phyloP scores from a whole-genome alignment of 1,284 basidiomycete species.

The Ceratobasidium sp. region DNA sequence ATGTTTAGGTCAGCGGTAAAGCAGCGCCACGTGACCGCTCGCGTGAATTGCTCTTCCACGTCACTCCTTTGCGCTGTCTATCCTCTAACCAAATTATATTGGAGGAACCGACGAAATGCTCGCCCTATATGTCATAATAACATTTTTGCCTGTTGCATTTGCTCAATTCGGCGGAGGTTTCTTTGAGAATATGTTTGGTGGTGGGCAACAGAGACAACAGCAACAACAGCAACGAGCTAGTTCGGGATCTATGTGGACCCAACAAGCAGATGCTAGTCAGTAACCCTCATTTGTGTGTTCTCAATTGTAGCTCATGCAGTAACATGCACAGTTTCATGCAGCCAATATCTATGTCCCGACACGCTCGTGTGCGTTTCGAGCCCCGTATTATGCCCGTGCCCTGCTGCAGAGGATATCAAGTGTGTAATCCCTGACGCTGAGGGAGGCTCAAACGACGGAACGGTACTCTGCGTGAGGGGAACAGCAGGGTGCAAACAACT shows the following conservation, averaged over 20 bases:
- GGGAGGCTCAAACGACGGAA: conserved; percentile 40
- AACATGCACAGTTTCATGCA: conserved; percentile 33
- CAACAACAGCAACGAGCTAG: conserved; percentile 35
- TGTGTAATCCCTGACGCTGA: conserved; percentile 45
- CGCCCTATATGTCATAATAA: conserved; percentile 22
- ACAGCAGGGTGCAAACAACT: conserved; percentile 41
- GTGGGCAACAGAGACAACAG: conserved; percentile 26
- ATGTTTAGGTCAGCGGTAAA: neutral
- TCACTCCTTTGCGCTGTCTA: conserved; percentile 8
- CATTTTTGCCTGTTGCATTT: conserved; percentile 38
- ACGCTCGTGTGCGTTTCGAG: conserved; percentile 45
- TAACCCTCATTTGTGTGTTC: neutral
- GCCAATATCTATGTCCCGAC: conserved; percentile 44
- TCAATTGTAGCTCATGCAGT: neutral
- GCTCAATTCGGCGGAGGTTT: conserved; percentile 45
- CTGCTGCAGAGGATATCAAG: conserved; percentile 45
- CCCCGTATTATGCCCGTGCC: conserved; percentile 45
- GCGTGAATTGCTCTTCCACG: conserved; percentile 19
- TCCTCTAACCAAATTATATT: neutral
- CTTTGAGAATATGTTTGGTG: conserved; percentile 44
- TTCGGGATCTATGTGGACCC: conserved; percentile 41
- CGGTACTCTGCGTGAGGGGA: conserved; percentile 45
- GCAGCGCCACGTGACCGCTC: conserved; percentile 25
- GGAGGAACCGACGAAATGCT: conserved; percentile 3
- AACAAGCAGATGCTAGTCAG: conserved; percentile 44